Conservation (phyloP, 805 yeast genomes). For the Nakazawaea ernobii region DNA sequence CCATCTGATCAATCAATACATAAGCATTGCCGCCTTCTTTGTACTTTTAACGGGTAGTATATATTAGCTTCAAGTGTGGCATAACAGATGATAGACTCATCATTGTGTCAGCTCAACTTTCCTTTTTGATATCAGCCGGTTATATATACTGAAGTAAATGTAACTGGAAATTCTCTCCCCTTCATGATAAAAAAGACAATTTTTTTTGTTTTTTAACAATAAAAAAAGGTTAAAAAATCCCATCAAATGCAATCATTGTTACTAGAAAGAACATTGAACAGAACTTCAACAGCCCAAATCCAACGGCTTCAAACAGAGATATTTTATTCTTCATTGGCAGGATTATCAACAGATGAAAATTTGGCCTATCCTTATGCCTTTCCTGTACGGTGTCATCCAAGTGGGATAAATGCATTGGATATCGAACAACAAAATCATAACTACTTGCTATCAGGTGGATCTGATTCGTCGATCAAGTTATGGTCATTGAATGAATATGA, state of each 20-base stretch:
- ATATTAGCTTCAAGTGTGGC: no score
- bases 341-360: conserved; percentile 10
- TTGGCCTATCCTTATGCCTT: conserved; percentile 20
- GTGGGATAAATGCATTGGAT: conserved; percentile 56
- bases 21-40: no score
- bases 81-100: no score
- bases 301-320: conserved; percentile 31
- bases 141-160: not conserved
- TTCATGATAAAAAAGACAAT: not conserved
- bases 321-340: conserved; percentile 25
- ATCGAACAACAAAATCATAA: conserved; percentile 42
- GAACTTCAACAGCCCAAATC: conserved; percentile 27
- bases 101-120: not conserved
- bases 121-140: not conserved
- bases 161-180: no score
- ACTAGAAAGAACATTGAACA: conserved; percentile 27
- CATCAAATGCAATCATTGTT: conserved; percentile 32
- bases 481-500: conserved; percentile 50
- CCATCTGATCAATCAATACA: no score
- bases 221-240: not conserved
- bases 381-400: conserved; percentile 37
- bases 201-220: not conserved
- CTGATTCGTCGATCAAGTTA: conserved; percentile 60
- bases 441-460: conserved; percentile 63
- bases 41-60: no score